A percentile compares a stretch with the other conserved stretches of the same genome.
Evolutionary conservation across 495 filamentous ascomycete species (phyloP).

Genomic region (Penicillium ucsense): DNA sequence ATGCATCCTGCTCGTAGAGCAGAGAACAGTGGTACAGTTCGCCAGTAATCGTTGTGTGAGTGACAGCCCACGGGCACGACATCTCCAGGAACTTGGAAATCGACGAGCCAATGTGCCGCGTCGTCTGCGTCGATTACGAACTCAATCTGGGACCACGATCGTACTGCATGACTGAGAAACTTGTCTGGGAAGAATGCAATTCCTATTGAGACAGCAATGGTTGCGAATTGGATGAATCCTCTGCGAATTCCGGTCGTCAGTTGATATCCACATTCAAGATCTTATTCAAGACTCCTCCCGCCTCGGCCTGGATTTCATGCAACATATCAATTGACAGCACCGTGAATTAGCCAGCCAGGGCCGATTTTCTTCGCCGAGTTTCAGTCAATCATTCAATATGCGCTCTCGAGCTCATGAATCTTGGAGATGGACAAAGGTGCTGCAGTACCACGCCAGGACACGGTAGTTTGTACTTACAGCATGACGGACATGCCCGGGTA

Average conservation of each 20-base stretch:
- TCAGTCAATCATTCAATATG: no score
- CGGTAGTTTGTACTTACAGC: conserved; percentile 21
- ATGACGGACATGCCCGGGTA: conserved; percentile 23
- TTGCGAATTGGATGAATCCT: conserved; percentile 39
- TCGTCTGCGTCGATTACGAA: conserved; percentile 30
- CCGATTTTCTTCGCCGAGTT: no score
- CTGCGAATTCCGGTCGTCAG: conserved; percentile 10
- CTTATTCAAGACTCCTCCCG: neutral
- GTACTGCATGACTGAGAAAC: conserved; percentile 32
- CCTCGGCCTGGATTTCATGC: no score
- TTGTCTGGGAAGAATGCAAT: conserved; percentile 49
- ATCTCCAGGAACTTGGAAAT: conserved; percentile 52
- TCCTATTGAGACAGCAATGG: conserved; percentile 41
- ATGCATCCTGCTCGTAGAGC: conserved; percentile 57
- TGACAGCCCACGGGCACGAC: conserved; percentile 56
- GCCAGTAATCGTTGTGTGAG: conserved; percentile 90
- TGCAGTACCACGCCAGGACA: neutral
- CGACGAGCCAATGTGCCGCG: conserved; percentile 58
- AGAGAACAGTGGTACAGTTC: conserved; percentile 59
- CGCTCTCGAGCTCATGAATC: no score
- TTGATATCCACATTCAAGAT: neutral
- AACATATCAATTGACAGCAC: no score
- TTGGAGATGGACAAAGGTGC: neutral
- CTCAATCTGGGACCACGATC: conserved; percentile 40
- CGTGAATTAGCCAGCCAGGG: no score